phyloP scores from a whole-genome alignment of 176 grass and related monocot species.

The Avena insularis region DNA sequence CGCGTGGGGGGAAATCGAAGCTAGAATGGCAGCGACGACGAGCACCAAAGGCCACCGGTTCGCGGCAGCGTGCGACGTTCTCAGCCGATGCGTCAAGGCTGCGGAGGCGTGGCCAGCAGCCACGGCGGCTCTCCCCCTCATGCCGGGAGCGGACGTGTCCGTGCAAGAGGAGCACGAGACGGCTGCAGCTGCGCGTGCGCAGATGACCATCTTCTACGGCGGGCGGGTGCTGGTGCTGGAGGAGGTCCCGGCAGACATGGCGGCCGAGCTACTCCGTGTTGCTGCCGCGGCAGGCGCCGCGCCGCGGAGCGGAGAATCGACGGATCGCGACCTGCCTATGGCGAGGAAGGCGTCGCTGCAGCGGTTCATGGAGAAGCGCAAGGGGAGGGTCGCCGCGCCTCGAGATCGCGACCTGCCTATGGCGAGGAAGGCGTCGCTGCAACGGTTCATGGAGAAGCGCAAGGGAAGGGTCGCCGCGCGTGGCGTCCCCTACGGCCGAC shows the following conservation, averaged over 20 bases:
- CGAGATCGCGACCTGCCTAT: conserved; percentile 53
- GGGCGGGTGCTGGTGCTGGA: conserved; percentile 34
- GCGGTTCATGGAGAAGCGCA: conserved; percentile 65
- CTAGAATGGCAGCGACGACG: not conserved
- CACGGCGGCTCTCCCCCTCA: not conserved
- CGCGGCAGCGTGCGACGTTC: conserved; percentile 49
- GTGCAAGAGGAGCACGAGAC: not conserved
- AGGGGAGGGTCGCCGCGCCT: not conserved
- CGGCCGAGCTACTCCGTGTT: conserved; percentile 38
- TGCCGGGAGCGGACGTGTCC: conserved; percentile 33
- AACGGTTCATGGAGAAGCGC: conserved; percentile 77
- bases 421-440: conserved; percentile 66
- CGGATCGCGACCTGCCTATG: conserved; percentile 53
- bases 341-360: conserved; percentile 52
- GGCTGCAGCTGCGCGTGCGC: not conserved
- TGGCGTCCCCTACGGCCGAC: conserved; percentile 35
- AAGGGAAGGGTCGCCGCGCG: conserved; percentile 41
- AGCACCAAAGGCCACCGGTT: conserved; percentile 29
- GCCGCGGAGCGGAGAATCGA: no score
- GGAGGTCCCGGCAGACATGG: not conserved
- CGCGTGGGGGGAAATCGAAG: not conserved
- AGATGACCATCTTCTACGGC: conserved; percentile 70
- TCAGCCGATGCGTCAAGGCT: conserved; percentile 60
- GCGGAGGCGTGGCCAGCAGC: not conserved
- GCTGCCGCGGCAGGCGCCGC: not conserved